Evolutionary conservation across 768 basidiomycete species (phyloP), one percentile per base, ranked within the genome.

Genomic region (Mycena venus): DNA sequence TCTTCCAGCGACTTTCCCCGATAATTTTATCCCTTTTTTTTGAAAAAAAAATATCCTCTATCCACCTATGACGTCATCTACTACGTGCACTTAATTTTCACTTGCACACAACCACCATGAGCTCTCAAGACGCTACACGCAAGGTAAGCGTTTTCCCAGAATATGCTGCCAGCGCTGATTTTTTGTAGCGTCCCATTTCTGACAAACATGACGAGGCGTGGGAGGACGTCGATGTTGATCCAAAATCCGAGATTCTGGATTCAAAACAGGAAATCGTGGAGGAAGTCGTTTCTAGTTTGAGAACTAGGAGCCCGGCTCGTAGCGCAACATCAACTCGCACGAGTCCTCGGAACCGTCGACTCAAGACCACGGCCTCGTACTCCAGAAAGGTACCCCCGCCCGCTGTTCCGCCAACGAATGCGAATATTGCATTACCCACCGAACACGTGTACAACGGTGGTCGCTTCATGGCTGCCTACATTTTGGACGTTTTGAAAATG

Each of bases 401-500:
- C 4, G 10, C 63, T 31, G 31, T 44, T 14, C 63, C 31, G 31
- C 58, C 58, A 21, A 1, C 60, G n/a, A 38, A 42, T 58, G 49
- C 47, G 14, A 74, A 74, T 27, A 32, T 70, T 8, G 56, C n/a
- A 60, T 8, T 71, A 12, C 70, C 74, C 4, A 75, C 70, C 14
- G 74, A 71, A 21, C 60, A 62, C 23, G 34, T 68, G 4, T 62
- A 49, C 55, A 74, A 85, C 70, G 80, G 79, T 2, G 15, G 82
- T 68, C 73, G 64, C 53, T 87, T 80, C 74, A 78, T 80, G n/a
- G 61, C 83, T 12, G 68, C 69, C 9, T 94, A 92, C 79, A 31
- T 82, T 23, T 78, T 89, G 27, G 89, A 90, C 77, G 81, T 95
- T 40, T 31, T 91, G 68, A 80, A 79, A 49, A 84, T 81, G 23